Evolutionary conservation across 352 stramenopile species (phyloP).

Genomic region (Globisporangium nagaii): DNA sequence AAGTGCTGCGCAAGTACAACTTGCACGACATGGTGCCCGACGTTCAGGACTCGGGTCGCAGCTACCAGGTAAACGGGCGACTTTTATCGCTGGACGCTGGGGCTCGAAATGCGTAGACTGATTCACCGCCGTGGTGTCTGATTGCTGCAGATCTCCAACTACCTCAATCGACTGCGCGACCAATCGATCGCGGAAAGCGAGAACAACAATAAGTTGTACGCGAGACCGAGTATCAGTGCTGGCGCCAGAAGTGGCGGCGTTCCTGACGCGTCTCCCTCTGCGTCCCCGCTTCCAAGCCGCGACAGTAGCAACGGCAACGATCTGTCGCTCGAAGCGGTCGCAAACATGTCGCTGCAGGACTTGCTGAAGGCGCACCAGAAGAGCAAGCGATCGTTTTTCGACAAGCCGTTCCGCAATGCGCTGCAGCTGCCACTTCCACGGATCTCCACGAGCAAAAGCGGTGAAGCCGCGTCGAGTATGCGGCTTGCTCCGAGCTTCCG

Average conservation of each 20-base stretch:
- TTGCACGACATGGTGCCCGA: constrained; percentile 85
- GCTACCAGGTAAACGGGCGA: constrained; percentile 54
- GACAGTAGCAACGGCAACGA: constrained; percentile 21
- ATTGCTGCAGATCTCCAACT: constrained; percentile 52
- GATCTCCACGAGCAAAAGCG: constrained; percentile 12
- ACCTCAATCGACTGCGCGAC: constrained; percentile 65
- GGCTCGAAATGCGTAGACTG: too few species aligned
- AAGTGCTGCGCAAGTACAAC: constrained; percentile 84
- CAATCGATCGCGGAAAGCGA: constrained; percentile 72
- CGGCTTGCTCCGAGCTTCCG: constrained; percentile 56
- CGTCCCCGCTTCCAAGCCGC: constrained; percentile 23
- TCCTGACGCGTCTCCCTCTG: constrained; percentile 33
- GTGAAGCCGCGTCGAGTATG: constrained; percentile 17
- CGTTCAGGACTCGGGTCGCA: constrained; percentile 71
- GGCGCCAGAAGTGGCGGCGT: constrained; percentile 6
- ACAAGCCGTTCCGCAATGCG: constrained; percentile 29
- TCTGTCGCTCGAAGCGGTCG: constrained; percentile 45
- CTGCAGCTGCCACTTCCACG: constrained; percentile 33
- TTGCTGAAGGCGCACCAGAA: constrained; percentile 43
- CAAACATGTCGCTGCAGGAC: constrained; percentile 61
- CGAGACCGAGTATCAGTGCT: constrained; percentile 21
- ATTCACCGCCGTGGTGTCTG: too few species aligned
- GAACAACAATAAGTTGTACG: constrained; percentile 74
- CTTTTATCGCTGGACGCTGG: background rate
- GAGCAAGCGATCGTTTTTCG: constrained; percentile 48